Percentiles rank a stretch among this genome's conserved stretches.
These are phyloP conservation scores for Pleurotus djamor DNA, from an alignment of 768 basidiomycete species.

Conservation along the genomic window DNA sequence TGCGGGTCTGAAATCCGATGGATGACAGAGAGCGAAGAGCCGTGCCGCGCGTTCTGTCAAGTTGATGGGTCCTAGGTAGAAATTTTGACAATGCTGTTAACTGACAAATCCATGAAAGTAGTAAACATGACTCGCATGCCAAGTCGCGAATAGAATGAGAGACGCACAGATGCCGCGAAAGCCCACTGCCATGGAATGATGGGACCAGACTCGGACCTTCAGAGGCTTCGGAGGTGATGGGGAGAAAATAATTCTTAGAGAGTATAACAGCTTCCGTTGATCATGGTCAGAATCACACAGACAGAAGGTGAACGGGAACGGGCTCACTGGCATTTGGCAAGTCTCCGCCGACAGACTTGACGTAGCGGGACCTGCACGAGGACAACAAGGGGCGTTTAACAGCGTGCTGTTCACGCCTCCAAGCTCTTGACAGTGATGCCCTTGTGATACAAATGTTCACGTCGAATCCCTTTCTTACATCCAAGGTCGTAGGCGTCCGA, in stretches of 20 bases:
- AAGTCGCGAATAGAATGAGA: not conserved
- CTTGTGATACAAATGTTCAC: no score
- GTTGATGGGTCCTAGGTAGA: not conserved
- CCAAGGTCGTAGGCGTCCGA: not conserved
- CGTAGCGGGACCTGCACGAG: no score
- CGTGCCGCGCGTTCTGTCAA: not conserved
- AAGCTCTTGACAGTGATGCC: not conserved
- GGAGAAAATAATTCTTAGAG: not conserved
- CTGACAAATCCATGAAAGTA: no score
- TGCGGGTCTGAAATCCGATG: not conserved
- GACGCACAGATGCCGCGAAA: conserved; percentile 4
- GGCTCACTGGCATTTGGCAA: no score
- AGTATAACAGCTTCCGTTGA: conserved; percentile 2
- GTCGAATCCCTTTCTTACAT: not conserved
- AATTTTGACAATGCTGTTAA: no score
- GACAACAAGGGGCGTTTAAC: no score
- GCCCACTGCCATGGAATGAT: not conserved
- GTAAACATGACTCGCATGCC: not conserved
- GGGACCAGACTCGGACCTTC: no score
- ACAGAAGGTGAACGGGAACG: no score
- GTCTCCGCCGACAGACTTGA: no score
- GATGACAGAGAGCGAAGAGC: not conserved
- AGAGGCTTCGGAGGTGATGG: no score
- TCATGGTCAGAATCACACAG: not conserved
- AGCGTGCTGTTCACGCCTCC: no score